A percentile compares a stretch with the other conserved stretches of the same genome.
Conservation (phyloP, 2,329 filamentous ascomycete genomes). For the Arachnomyces sp. region DNA sequence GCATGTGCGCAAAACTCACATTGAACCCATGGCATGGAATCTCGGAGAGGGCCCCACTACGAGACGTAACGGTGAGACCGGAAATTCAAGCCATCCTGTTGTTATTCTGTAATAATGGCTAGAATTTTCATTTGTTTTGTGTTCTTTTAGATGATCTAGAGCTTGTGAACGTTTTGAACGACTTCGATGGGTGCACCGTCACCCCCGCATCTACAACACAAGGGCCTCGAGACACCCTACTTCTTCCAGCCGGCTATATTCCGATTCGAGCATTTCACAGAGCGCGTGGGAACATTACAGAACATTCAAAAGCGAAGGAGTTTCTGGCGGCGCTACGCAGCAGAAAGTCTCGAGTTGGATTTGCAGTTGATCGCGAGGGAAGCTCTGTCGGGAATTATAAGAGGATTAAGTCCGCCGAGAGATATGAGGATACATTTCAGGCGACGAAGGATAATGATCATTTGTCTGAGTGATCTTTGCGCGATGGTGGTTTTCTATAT, state of each 20-base stretch:
- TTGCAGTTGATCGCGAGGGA: slow-evolving; percentile 46
- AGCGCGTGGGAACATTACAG: slow-evolving; percentile 33
- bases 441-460: slow-evolving; percentile 14
- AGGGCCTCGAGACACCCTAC: slow-evolving; percentile 20
- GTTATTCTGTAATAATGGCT: slow-evolving; percentile 12
- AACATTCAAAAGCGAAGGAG: slow-evolving; percentile 40
- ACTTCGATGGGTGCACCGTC: slow-evolving; percentile 14
- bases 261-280: slow-evolving; percentile 34
- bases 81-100: slow-evolving; percentile 10
- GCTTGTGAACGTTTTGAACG: slow-evolving; percentile 10
- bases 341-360: slow-evolving; percentile 45
- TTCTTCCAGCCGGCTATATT: slow-evolving; percentile 27
- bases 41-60: slow-evolving; percentile 53
- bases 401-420: slow-evolving; percentile 41
- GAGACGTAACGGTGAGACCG: slow-evolving; percentile 26
- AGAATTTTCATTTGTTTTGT: slow-evolving; percentile 6
- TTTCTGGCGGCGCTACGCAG: slow-evolving; percentile 38
- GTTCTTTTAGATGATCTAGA: slow-evolving; percentile 10
- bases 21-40: slow-evolving; percentile 47
- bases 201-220: slow-evolving; percentile 11
- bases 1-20: slow-evolving; percentile 46
- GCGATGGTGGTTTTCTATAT: not conserved
- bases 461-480: not conserved
- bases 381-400: slow-evolving; percentile 45
- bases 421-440: slow-evolving; percentile 42